Evolutionary conservation across 495 filamentous ascomycete genomes (phyloP), one percentile per base, ranked within the genome.

Genomic region (Aspergillus coremiiformis): DNA sequence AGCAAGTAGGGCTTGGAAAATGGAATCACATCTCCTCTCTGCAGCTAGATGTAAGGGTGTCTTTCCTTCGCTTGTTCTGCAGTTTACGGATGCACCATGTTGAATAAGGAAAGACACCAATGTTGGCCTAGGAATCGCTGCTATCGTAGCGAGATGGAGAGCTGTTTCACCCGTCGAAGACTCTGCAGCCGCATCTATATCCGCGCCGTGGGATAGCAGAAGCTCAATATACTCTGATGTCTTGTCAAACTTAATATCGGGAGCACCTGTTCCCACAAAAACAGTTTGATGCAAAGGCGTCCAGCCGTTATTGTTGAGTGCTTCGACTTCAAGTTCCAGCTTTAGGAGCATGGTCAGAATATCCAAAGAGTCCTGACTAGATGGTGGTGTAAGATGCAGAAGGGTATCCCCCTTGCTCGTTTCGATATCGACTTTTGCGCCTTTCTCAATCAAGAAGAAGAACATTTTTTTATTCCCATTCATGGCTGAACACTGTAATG

Each of bases 401-500:
- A 66, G 27, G 0, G 58, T 63, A 29, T 69, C 64, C 0, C 62
- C 65, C 17, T 55, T 61, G 3, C 65, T 52, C 8, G 64, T 69
- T 3, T 65, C 26, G 0, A 66, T 50, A 19, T 64, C 55, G 2
- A 66, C 23, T 1, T 63, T 64, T 10, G 68, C 67, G 0, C 67
- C 67, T 10, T 49, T 12, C 0, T 64, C 57, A 0, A 71, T 4
- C 0, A 72, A 57, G 11, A 66, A 57, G 0, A 48, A 19, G 41
- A 72, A 64, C 54, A 67, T 68, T 0, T 35, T 8, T 29, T 54
- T 62, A 44, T 67, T 71, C 2, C 65, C 68, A 4, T 11, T 22
- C 14, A 56, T 24, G 1, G 67, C 70, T 4, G 71, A 68, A 33
- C 47, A 65, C 23, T 75, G 68, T 0, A 75, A 47, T 0, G 70